These are phyloP conservation scores for Naganishia friedmannii DNA, from an alignment of 768 basidiomycete genomes.

Conservation along the genomic window DNA sequence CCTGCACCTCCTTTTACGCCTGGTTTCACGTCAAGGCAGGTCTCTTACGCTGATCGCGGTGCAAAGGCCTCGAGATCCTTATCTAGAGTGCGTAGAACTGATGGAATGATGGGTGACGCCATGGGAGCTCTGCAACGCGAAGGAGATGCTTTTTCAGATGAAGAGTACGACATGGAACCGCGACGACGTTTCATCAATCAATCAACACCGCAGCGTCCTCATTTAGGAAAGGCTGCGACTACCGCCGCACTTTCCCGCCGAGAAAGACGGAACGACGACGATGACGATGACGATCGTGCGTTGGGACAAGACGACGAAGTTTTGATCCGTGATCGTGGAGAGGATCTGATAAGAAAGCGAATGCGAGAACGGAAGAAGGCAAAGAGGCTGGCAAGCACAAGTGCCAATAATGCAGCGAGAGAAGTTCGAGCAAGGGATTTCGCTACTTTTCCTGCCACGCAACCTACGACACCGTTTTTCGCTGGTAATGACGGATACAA, in stretches of 20 bases:
- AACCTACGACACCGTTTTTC: not conserved
- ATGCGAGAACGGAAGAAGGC: slow-evolving; percentile 50
- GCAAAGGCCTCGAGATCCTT: not conserved
- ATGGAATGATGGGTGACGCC: not conserved
- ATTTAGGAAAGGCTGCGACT: not conserved
- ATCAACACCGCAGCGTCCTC: not conserved
- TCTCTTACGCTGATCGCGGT: slow-evolving; percentile 7
- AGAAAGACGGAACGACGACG: not conserved
- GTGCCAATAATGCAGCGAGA: slow-evolving; percentile 26
- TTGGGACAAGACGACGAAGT: slow-evolving; percentile 13
- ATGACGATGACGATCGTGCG: not conserved
- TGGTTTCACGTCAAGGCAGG: not conserved
- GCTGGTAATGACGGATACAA: not conserved
- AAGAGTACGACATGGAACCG: not conserved
- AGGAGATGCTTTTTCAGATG: not conserved
- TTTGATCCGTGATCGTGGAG: slow-evolving; percentile 50
- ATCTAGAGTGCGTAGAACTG: not conserved
- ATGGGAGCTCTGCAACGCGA: not conserved
- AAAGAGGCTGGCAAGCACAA: slow-evolving; percentile 39
- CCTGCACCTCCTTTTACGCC: slow-evolving; percentile 14
- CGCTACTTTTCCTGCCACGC: not conserved
- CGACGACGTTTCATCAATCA: not conserved
- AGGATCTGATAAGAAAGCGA: slow-evolving; percentile 53
- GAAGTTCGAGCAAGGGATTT: slow-evolving; percentile 6
- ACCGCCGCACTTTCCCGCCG: not conserved